phyloP scores from a whole-genome alignment of 257 asterid species.

The Capsicum baccatum region DNA sequence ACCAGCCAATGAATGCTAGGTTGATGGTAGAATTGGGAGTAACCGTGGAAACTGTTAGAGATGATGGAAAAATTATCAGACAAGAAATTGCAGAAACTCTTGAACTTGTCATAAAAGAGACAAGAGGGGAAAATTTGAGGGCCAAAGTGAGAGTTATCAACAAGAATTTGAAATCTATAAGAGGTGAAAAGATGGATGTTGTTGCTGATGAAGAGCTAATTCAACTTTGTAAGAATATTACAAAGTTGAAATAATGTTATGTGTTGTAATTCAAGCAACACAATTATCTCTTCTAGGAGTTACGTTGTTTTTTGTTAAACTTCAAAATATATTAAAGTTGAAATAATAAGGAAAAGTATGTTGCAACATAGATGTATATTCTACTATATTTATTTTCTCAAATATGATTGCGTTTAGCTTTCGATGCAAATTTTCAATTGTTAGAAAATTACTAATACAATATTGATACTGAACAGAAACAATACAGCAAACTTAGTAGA shows the following conservation, averaged over 20 bases:
- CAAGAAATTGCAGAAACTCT: conserved; percentile 39
- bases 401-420: no score
- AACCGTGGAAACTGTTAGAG: conserved; percentile 45
- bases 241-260: neutral
- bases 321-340: no score
- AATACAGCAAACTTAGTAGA: no score
- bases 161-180: conserved; percentile 35
- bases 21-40: conserved; percentile 42
- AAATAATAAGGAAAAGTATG: no score
- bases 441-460: no score
- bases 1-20: conserved; percentile 51
- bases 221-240: conserved; percentile 31
- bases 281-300: no score
- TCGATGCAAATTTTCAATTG: no score
- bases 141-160: conserved; percentile 27
- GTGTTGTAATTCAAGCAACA: neutral
- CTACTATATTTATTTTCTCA: no score
- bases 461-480: no score
- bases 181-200: conserved; percentile 38
- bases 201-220: conserved; percentile 30
- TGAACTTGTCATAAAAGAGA: conserved; percentile 32
- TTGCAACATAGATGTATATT: no score
- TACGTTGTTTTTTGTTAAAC: no score
- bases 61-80: conserved; percentile 32
- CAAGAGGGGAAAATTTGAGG: conserved; percentile 35